Conservation (phyloP, 768 basidiomycete species). For the Auriscalpium orientale region DNA sequence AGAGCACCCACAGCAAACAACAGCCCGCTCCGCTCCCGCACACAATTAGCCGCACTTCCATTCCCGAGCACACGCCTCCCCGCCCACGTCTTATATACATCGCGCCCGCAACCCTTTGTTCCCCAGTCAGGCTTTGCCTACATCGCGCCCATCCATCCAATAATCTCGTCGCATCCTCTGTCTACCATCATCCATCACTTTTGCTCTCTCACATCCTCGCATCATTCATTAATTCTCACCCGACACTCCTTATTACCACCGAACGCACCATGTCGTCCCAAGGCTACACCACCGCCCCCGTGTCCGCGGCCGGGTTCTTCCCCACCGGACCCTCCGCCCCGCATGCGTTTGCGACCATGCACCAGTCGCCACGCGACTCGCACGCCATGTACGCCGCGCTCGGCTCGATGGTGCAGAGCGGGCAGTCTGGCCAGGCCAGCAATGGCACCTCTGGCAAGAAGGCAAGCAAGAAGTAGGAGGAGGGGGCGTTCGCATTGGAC, state of each 20-base stretch:
- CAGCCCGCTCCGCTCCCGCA: neutral
- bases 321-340: conserved; percentile 26
- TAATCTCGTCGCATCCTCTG: neutral
- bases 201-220: neutral
- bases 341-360: conserved; percentile 28
- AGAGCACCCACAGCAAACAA: conserved; percentile 6
- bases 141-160: neutral
- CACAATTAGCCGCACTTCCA: neutral
- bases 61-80: neutral
- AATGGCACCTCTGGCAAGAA: conserved; percentile 5
- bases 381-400: conserved; percentile 26
- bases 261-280: conserved; percentile 21
- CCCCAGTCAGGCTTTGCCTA: conserved; percentile 15
- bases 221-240: neutral
- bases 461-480: conserved; percentile 6
- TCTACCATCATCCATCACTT: neutral
- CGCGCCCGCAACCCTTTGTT: neutral
- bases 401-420: conserved; percentile 2
- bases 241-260: neutral
- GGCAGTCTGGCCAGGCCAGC: neutral
- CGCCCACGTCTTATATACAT: conserved; percentile 5
- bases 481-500: neutral
- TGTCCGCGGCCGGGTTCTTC: conserved; percentile 26
- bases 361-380: conserved; percentile 26
- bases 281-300: conserved; percentile 17